These are phyloP conservation scores for Gelatoporia subvermispora DNA, from an alignment of 768 basidiomycete genomes.

Conservation along the genomic window DNA sequence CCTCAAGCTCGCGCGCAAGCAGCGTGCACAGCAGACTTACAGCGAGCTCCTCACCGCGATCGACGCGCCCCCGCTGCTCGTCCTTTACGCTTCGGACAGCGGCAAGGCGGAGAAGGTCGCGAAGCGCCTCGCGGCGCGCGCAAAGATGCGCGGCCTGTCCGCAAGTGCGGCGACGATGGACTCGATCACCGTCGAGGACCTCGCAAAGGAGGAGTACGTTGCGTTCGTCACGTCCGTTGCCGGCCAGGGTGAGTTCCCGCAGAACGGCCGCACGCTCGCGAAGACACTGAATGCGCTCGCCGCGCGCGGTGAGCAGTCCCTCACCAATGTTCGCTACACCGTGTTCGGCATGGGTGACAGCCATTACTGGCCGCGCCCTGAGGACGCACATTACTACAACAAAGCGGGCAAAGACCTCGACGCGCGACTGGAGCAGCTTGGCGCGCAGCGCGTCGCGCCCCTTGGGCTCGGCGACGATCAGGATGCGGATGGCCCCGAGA, in stretches of 20 bases:
- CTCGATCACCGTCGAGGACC: slow-evolving; percentile 67
- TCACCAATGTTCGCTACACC: slow-evolving; percentile 65
- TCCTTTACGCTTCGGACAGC: slow-evolving; percentile 94
- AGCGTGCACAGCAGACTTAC: slow-evolving; percentile 79
- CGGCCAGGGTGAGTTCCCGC: slow-evolving; percentile 96
- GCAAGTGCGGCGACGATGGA: slow-evolving; percentile 76
- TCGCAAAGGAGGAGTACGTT: slow-evolving; percentile 63
- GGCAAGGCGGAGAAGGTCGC: slow-evolving; percentile 96
- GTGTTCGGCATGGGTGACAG: slow-evolving; percentile 98
- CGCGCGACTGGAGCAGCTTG: slow-evolving; percentile 69
- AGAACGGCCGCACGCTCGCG: slow-evolving; percentile 89
- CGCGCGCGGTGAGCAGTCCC: slow-evolving; percentile 50
- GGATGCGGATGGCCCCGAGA: slow-evolving; percentile 92
- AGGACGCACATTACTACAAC: slow-evolving; percentile 98
- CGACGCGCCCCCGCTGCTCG: slow-evolving; percentile 82
- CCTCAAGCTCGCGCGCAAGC: slow-evolving; percentile 77
- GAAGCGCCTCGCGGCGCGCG: slow-evolving; percentile 79
- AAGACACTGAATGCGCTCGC: slow-evolving; percentile 74
- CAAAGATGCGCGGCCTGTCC: slow-evolving; percentile 78
- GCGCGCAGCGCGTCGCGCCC: slow-evolving; percentile 67
- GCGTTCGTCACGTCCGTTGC: slow-evolving; percentile 88
- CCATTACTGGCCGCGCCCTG: slow-evolving; percentile 97
- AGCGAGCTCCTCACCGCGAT: slow-evolving; percentile 77
- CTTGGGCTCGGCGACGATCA: slow-evolving; percentile 95
- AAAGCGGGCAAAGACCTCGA: slow-evolving; percentile 92